Conservation (phyloP, 2,329 filamentous ascomycete genomes). For the Daldinia sp. region DNA sequence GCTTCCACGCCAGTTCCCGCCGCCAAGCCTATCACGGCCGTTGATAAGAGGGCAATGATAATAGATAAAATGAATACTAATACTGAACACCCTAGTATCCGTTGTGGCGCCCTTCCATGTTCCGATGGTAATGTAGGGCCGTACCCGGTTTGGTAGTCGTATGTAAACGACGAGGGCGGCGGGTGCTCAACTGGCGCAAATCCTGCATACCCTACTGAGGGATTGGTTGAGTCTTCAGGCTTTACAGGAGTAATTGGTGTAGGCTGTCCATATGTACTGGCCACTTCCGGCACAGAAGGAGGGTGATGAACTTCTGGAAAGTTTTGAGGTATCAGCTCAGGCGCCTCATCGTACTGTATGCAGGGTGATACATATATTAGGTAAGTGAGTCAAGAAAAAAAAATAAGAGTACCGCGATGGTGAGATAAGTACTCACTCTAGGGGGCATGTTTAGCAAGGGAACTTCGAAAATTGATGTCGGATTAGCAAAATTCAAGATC, state of each 20-base stretch:
- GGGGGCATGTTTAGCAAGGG: slow-evolving; percentile 31
- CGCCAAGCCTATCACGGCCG: slow-evolving; percentile 55
- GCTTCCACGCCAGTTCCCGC: slow-evolving; percentile 55
- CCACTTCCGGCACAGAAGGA: slow-evolving; percentile 39
- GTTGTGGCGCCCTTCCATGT: slow-evolving; percentile 25
- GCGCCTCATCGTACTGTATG: slow-evolving; percentile 48
- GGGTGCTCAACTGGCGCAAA: slow-evolving; percentile 31
- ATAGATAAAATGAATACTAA: slow-evolving; percentile 53
- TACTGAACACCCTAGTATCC: slow-evolving; percentile 50
- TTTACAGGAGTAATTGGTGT: slow-evolving; percentile 32
- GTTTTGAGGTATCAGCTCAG: slow-evolving; percentile 40
- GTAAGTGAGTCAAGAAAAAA: background rate
- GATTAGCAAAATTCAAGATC: background rate
- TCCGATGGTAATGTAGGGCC: slow-evolving; percentile 26
- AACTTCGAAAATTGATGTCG: background rate
- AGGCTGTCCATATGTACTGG: slow-evolving; percentile 19
- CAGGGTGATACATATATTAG: background rate
- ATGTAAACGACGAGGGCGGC: slow-evolving; percentile 28
- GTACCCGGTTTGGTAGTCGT: slow-evolving; percentile 34
- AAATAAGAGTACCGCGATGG: background rate
- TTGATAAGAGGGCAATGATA: slow-evolving; percentile 52
- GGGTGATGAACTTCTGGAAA: slow-evolving; percentile 47
- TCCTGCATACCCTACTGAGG: slow-evolving; percentile 18
- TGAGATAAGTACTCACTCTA: slow-evolving; percentile 36
- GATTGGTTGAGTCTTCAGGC: slow-evolving; percentile 26